Base-by-base conservation (phyloP, 352 stramenopile genomes). In the Pythium angustatum region DNA sequence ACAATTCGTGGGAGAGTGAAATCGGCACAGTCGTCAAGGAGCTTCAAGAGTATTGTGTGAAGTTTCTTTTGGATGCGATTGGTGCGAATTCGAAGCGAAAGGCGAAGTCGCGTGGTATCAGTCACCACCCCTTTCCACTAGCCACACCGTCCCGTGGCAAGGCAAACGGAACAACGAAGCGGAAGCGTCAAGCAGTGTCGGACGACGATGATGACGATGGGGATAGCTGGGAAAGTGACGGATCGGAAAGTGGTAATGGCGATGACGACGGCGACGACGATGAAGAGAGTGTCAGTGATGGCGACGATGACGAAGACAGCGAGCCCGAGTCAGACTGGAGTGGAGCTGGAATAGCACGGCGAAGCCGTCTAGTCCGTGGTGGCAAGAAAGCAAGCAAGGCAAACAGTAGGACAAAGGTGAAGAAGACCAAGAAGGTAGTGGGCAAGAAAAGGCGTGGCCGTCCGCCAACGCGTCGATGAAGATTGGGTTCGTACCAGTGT, bases 1-100 rank as follows among this genome's bases (percentile, higher is more conserved):
- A 90, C 72, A 96, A 96, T 64, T 59, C 65, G 12, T 90, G 78
- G 79, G 75, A 85, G 2, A 77, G 71, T 44, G 70, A 75, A 11
- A 79, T 94, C 53, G 79, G 83, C 36, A 74, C 71, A 28, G 40
- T 90, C 8, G 84, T 93, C 21, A 69, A 71, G 21, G 83, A 91
- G 41, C 48, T 95, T 30, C 79, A 91, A 54, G 85, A 78, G 10
- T 88, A 87, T 66, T 88, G 76, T 47, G 66, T 82, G 38, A 91
- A 91, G 63, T 90, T 95, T 17, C 58, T 95, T 12, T 57, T 88
- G 9, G 84, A 93, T 43, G 84, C 82, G 0, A 78, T 81, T 14
- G 76, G 73, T 7, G 69, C 47, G 7, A 65, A 61, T 2, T 56
- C 68, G 53, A 67, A 79, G 65, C 44, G 58, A 33, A 45, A 77